Evolutionary conservation across 768 basidiomycete species (phyloP).

Genomic region (Russula vinacea): DNA sequence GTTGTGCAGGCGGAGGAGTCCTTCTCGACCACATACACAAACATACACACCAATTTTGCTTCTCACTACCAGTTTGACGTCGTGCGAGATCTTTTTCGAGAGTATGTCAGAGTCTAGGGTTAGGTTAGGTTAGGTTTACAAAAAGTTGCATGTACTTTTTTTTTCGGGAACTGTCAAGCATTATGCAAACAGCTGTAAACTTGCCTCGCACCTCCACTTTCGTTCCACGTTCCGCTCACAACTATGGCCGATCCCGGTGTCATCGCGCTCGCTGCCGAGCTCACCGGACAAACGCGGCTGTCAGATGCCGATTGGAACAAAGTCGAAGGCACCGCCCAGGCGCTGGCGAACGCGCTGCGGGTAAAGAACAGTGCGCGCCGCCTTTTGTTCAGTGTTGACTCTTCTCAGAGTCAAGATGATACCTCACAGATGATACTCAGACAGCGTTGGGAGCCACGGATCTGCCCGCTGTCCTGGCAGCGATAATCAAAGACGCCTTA

Average conservation of each 20-base stretch:
- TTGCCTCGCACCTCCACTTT: not conserved
- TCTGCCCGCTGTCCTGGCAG: constrained; percentile 62
- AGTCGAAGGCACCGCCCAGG: constrained; percentile 22
- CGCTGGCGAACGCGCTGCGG: constrained; percentile 25
- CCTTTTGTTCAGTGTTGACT: not conserved
- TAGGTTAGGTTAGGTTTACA: too few relatives aligned
- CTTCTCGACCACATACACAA: too few relatives aligned
- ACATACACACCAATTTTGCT: too few relatives aligned
- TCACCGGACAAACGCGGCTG: constrained; percentile 17
- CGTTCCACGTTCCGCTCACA: not conserved
- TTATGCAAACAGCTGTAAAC: too few relatives aligned
- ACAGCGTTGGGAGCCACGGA: constrained; percentile 60
- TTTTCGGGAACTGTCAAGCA: too few relatives aligned
- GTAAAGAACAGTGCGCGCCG: constrained; percentile 20
- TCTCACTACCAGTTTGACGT: too few relatives aligned
- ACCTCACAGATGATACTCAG: constrained; percentile 60
- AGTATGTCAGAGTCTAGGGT: too few relatives aligned
- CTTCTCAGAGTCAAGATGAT: not conserved
- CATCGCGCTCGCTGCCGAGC: constrained; percentile 23
- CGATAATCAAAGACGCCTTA: constrained; percentile 56
- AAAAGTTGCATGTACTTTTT: too few relatives aligned
- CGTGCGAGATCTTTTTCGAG: too few relatives aligned
- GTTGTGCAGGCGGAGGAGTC: too few relatives aligned
- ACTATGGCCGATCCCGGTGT: constrained; percentile 23
- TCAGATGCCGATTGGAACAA: constrained; percentile 28